Base-by-base conservation (phyloP, 345 rosid genomes). In the Eucalyptus marginata region DNA sequence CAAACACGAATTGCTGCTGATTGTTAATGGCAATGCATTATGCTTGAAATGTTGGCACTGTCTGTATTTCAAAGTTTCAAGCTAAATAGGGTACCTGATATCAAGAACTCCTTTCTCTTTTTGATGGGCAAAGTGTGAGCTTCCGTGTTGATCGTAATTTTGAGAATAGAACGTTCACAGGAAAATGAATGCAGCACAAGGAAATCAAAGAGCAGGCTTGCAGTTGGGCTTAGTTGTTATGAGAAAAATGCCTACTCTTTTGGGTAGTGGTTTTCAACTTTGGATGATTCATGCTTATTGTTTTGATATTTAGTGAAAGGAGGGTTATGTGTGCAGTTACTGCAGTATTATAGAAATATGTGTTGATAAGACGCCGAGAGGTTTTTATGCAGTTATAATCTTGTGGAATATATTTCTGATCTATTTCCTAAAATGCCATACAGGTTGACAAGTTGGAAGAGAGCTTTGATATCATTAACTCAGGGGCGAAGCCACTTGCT, bases 401-500 rank as follows among this genome's bases (percentile, higher is more conserved):
- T 76, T 0, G 15, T 76, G 46, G 83, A 76, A 36, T 76, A 76
- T 10, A 36, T 76, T 11, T 76, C 27, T 58, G 36, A 86, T 15
- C 24, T 25, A 20, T 43, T 51, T 5, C 44, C 18, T 86, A 49
- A 66, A 13, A 46, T 33, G 12, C 31, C 22, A 64, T 91, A 36
- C 94, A 97, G 99, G 92, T 98, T 40, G 94, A 95, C 91, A 94
- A 94, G 90, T 88, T 97, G 91, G 99, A 97, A 91, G 99, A 96
- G 49, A 90, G 98, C 92, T 94, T 95, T 90, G 94, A 93, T 80
- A 91, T 97, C 86, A 95, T 98, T 71, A 96, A 92, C 88, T 94
- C 98, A 44, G 94, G 96, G 87, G 40, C 92, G 50, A 98, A 98
- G 93, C 99, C 99, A 86, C 99, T 98, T 88, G 99, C 98, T 36